Conservation (phyloP, 768 basidiomycete genomes). For the Suillus brevipes region DNA sequence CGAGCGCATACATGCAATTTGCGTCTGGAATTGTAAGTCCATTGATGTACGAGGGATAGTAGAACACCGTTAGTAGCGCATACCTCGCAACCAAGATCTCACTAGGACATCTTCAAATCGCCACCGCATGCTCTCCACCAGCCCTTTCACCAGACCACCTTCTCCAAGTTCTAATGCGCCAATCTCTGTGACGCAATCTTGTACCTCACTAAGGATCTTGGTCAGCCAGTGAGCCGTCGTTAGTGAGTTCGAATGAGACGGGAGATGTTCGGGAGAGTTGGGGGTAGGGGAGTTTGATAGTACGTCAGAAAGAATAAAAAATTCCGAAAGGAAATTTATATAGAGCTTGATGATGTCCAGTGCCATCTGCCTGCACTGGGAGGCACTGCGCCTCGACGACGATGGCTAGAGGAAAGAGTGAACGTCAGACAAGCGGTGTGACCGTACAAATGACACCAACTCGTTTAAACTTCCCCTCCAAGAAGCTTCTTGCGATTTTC, state of each 20-base stretch:
- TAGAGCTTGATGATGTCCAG: conserved; percentile 85
- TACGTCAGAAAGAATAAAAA: conserved; percentile 81
- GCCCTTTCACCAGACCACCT: conserved; percentile 67
- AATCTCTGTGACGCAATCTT: conserved; percentile 83
- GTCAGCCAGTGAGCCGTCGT: conserved; percentile 79
- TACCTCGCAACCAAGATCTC: conserved; percentile 82
- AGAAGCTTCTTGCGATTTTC: conserved; percentile 86
- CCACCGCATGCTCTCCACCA: conserved; percentile 86
- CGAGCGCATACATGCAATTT: conserved; percentile 76
- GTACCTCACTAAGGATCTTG: conserved; percentile 80
- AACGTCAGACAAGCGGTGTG: conserved; percentile 4
- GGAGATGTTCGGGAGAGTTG: conserved; percentile 53
- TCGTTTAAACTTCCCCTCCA: conserved; percentile 92
- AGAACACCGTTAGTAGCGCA: conserved; percentile 18
- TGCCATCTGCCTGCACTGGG: conserved; percentile 85
- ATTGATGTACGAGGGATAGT: background rate
- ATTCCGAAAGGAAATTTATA: conserved; percentile 79
- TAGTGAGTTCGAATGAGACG: conserved; percentile 76
- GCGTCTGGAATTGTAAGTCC: conserved; percentile 58
- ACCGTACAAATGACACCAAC: conserved; percentile 28
- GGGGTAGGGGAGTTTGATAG: conserved; percentile 50
- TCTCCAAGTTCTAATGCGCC: conserved; percentile 75
- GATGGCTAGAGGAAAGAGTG: conserved; percentile 28
- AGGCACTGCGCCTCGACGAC: conserved; percentile 72
- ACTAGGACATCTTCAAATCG: conserved; percentile 82